Conservation (phyloP, 352 stramenopile species). For the Pythium volutum region DNA sequence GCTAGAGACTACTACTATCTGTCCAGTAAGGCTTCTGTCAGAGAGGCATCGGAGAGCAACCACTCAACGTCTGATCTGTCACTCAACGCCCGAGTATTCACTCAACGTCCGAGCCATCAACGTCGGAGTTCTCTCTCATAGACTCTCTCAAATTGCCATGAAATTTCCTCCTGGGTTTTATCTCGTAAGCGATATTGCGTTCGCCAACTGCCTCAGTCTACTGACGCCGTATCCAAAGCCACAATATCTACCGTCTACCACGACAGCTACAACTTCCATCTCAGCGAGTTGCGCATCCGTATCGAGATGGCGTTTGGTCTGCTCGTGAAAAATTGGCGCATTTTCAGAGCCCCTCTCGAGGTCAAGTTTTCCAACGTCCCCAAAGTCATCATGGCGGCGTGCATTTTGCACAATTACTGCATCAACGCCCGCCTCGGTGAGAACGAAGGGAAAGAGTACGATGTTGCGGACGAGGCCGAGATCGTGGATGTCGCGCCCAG, state of each 20-base stretch:
- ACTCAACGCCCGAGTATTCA: too few species aligned
- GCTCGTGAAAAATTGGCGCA: slow-evolving; percentile 32
- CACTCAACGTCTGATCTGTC: too few species aligned
- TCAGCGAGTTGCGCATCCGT: slow-evolving; percentile 36
- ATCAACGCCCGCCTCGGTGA: slow-evolving; percentile 12
- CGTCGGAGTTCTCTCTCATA: too few species aligned
- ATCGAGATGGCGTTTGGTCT: slow-evolving; percentile 15
- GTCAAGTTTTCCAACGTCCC: background rate
- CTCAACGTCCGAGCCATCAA: too few species aligned
- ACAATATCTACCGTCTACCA: background rate
- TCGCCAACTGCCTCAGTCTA: slow-evolving; percentile 2
- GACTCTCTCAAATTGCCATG: too few species aligned
- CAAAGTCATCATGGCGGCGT: background rate
- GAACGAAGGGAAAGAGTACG: too few species aligned
- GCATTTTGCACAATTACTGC: slow-evolving; percentile 19
- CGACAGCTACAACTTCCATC: slow-evolving; percentile 36
- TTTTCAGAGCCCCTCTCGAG: slow-evolving; percentile 10
- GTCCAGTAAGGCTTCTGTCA: too few species aligned
- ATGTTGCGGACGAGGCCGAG: too few species aligned
- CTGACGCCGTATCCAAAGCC: slow-evolving; percentile 10
- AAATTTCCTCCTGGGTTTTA: background rate
- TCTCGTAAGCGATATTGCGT: slow-evolving; percentile 12
- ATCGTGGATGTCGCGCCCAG: too few species aligned
- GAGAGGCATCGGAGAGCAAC: too few species aligned
- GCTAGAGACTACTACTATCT: too few species aligned